Percentiles rank a stretch among this genome's conserved stretches.
Evolutionary conservation across 2,329 filamentous ascomycete genomes (phyloP).

Genomic region (Didymella keratinophila): DNA sequence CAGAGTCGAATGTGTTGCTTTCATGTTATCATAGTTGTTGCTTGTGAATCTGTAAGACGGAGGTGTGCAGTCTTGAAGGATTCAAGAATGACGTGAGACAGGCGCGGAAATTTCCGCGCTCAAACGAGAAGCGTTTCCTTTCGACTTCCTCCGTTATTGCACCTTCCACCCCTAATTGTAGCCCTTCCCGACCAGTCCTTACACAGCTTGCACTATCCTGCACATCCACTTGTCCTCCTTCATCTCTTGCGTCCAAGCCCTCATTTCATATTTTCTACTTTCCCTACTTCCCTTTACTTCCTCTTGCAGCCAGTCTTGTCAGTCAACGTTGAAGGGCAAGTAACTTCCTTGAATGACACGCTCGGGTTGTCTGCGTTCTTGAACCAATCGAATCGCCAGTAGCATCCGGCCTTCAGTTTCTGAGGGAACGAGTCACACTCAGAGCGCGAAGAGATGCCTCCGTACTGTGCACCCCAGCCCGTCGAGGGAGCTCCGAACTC

Average conservation of each 20-base stretch:
- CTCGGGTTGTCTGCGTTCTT: conserved; percentile 44
- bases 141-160: no score
- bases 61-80: not conserved
- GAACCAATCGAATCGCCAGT: conserved; percentile 52
- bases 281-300: conserved; percentile 1
- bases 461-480: conserved; percentile 48
- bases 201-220: no score
- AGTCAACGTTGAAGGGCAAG: conserved; percentile 45
- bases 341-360: conserved; percentile 45
- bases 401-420: conserved; percentile 48
- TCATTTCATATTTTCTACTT: no score
- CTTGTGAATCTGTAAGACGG: not conserved
- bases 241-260: no score
- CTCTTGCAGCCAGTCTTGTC: conserved; percentile 42
- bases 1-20: not conserved
- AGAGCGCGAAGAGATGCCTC: conserved; percentile 42
- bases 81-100: not conserved
- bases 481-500: conserved; percentile 44
- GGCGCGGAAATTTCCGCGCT: conserved; percentile 1
- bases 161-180: no score
- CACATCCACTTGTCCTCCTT: no score
- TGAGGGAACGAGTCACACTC: conserved; percentile 46
- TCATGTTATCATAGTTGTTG: not conserved
- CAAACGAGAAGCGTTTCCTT: not conserved
- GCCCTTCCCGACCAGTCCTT: no score